phyloP scores from a whole-genome alignment of 768 basidiomycete species.

The Podaxis sp. region DNA sequence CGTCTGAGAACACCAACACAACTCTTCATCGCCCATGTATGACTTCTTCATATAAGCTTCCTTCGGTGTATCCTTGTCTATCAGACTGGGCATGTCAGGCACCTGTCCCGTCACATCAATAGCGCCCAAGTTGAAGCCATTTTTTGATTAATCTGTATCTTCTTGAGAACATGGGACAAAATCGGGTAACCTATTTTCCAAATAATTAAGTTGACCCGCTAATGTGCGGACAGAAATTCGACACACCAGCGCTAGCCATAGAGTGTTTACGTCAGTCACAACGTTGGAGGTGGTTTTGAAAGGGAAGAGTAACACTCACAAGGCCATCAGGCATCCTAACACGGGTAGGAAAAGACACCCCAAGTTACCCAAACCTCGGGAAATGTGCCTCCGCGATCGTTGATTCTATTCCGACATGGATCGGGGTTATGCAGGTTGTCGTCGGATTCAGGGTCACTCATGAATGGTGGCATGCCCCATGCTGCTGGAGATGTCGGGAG shows the following conservation, averaged over 20 bases:
- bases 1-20: slow-evolving; percentile 73
- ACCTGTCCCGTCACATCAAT: slow-evolving; percentile 73
- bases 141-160: slow-evolving; percentile 39
- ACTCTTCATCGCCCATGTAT: slow-evolving; percentile 45
- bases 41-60: slow-evolving; percentile 48
- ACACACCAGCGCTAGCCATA: slow-evolving; percentile 31
- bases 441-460: slow-evolving; percentile 45
- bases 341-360: slow-evolving; percentile 53
- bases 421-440: slow-evolving; percentile 60
- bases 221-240: neutral
- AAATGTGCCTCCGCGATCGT: slow-evolving; percentile 51
- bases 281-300: neutral
- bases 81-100: slow-evolving; percentile 53
- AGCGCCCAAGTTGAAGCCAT: slow-evolving; percentile 72
- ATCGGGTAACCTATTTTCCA: slow-evolving; percentile 44
- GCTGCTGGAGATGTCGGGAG: slow-evolving; percentile 39
- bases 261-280: neutral
- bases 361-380: slow-evolving; percentile 56
- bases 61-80: slow-evolving; percentile 74
- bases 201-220: neutral
- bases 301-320: slow-evolving; percentile 32
- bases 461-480: slow-evolving; percentile 37
- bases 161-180: slow-evolving; percentile 37
- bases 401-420: slow-evolving; percentile 44
- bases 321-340: slow-evolving; percentile 36